Base-by-base conservation (phyloP, 164 flowering plant genomes). In the Tetrastigma voinierianum region DNA sequence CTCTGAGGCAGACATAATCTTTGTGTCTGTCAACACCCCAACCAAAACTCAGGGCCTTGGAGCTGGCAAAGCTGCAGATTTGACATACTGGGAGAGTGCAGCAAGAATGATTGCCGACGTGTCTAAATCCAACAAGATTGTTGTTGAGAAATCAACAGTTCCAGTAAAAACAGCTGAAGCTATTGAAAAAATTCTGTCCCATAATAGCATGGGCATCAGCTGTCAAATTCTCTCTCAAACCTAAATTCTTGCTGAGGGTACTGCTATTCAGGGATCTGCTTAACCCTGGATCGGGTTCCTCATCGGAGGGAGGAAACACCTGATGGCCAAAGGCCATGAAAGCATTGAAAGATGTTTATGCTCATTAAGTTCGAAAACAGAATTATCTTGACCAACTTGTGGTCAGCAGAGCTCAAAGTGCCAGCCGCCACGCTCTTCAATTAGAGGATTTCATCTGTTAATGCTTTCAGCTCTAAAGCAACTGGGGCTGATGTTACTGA, bases 381-480 rank as follows among this genome's bases (percentile, higher is more conserved):
- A 43, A 83, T 83, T 72, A 13, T 83, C 1, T 32, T 74, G 40
- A 79, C 87, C 57, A 83, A 81, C 57, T 77, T 83, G 1, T 83
- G 87, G 87, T 83, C 87, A 16, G 83, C 87, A 1, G 84, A 83
- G 80, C 84, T 83, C 87, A 0, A 86, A 83, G 83, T 83, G n/a
- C n/a, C 83, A 0, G 84, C 90, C 9, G 87, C 87, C 25, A 86
- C 61, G 87, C 87, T 84, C 72, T 70, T 84, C 74, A 86, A 84
- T n/a, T 84, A 84, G 71, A 81, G 87, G 69, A 84, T 84, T 62
- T 84, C 85, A 2, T 84, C 87, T 2, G 81, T 84, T 15, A 84
- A 81, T 71, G 87, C 87, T 84, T 86, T 84, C 88, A 13, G 88
- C 86, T 14, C 82, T 84, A 83, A 82, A 64, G 86, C 84, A 24